Percentiles rank a stretch among this genome's conserved stretches.
These are phyloP conservation scores for Lyophyllum semitale DNA, from an alignment of 768 basidiomycete species.

Conservation along the genomic window DNA sequence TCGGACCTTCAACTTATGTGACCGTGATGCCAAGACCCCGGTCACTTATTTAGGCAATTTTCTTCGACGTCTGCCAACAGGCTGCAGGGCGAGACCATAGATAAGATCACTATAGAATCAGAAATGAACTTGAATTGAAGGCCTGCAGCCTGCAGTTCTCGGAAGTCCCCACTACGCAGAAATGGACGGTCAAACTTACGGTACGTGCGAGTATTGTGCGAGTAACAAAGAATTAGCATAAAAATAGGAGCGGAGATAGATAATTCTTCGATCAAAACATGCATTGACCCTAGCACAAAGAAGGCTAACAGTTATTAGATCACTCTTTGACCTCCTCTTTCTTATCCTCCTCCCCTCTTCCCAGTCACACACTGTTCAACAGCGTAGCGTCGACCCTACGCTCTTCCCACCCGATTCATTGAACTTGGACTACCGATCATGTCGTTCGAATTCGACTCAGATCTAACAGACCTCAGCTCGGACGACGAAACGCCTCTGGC, in stretches of 20 bases:
- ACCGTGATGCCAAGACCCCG: constrained; percentile 6
- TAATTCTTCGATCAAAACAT: not conserved
- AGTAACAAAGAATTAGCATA: too few species aligned
- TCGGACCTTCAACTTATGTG: too few species aligned
- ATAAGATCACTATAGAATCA: too few species aligned
- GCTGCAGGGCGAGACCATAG: not conserved
- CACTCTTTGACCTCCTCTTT: not conserved
- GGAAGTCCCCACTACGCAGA: too few species aligned
- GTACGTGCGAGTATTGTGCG: too few species aligned
- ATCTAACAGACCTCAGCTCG: constrained; percentile 50
- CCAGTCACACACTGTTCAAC: not conserved
- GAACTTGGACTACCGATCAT: not conserved
- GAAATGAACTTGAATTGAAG: too few species aligned
- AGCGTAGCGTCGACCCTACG: not conserved
- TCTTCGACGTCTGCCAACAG: not conserved
- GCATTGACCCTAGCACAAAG: constrained; percentile 1
- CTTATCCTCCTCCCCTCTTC: not conserved
- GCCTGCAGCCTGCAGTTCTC: too few species aligned
- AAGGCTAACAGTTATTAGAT: not conserved
- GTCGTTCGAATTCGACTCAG: constrained; percentile 34
- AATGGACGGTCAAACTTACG: too few species aligned
- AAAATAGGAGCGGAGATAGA: too few species aligned
- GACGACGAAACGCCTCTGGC: constrained; percentile 32
- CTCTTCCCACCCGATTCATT: not conserved
- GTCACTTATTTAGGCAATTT: not conserved